phyloP scores from a whole-genome alignment of 805 yeast genomes.

The Cyberlindnera americana region DNA sequence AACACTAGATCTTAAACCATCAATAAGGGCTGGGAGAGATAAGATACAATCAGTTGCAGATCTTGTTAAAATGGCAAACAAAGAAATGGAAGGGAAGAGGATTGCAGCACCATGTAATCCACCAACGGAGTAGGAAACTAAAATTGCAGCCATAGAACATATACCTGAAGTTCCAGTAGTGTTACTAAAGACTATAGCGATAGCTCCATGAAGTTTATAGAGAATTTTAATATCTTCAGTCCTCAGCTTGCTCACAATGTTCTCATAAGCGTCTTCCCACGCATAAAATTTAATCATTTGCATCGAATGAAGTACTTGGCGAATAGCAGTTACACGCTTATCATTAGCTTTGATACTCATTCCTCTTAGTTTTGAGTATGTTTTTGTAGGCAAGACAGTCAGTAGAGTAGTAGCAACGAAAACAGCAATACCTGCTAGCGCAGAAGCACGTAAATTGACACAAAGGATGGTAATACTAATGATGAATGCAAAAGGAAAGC shows the following conservation, averaged over 20 bases:
- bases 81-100: constrained; percentile 63
- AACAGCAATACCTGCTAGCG: constrained; percentile 59
- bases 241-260: constrained; percentile 48
- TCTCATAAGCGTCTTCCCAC: constrained; percentile 77
- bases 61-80: constrained; percentile 56
- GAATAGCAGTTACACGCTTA: constrained; percentile 50
- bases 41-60: constrained; percentile 56
- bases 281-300: constrained; percentile 74
- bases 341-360: constrained; percentile 56
- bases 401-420: constrained; percentile 38
- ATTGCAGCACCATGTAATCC: constrained; percentile 49
- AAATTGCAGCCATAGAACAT: constrained; percentile 49
- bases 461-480: constrained; percentile 56
- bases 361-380: constrained; percentile 43
- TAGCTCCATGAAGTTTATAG: constrained; percentile 49
- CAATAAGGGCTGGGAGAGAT: constrained; percentile 56
- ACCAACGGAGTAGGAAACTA: constrained; percentile 34
- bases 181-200: constrained; percentile 52
- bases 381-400: constrained; percentile 41
- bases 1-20: constrained; percentile 54
- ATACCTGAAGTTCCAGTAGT: constrained; percentile 46
- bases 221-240: constrained; percentile 53
- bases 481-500: constrained; percentile 39
- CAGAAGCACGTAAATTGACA: constrained; percentile 62
- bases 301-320: constrained; percentile 56